phyloP scores from a whole-genome alignment of 176 grass and related monocot genomes.

The Echinochloa phyllopogon region DNA sequence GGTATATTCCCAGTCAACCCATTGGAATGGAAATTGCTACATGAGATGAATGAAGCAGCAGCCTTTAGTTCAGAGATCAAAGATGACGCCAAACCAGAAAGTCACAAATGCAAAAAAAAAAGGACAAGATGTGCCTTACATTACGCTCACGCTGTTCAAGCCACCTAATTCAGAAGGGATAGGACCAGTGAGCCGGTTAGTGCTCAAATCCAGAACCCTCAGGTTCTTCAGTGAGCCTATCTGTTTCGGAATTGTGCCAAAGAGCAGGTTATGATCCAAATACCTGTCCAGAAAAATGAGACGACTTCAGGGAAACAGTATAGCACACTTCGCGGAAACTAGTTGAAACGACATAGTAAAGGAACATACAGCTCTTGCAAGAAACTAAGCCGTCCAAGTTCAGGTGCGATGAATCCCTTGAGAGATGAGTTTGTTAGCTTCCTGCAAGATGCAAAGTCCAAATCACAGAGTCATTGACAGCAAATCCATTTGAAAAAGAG shows the following conservation, averaged over 20 bases:
- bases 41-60: slow-evolving; percentile 16
- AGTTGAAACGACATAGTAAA: slow-evolving; percentile 5
- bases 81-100: background rate
- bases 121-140: slow-evolving; percentile 58
- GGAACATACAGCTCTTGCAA: slow-evolving; percentile 83
- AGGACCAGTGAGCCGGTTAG: slow-evolving; percentile 79
- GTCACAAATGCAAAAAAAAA: slow-evolving; percentile 11
- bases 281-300: slow-evolving; percentile 55
- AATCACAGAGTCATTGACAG: slow-evolving; percentile 21
- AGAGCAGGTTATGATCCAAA: slow-evolving; percentile 84
- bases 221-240: slow-evolving; percentile 75
- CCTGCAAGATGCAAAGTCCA: slow-evolving; percentile 48
- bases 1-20: slow-evolving; percentile 85
- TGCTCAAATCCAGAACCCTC: slow-evolving; percentile 75
- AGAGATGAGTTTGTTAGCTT: slow-evolving; percentile 78
- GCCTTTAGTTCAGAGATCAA: slow-evolving; percentile 27
- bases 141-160: slow-evolving; percentile 61
- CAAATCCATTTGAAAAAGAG: slow-evolving; percentile 15
- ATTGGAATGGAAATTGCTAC: slow-evolving; percentile 88
- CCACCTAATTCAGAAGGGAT: slow-evolving; percentile 69
- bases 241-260: slow-evolving; percentile 80
- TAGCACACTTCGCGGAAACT: background rate
- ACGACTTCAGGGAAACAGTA: slow-evolving; percentile 27
- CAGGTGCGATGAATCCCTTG: slow-evolving; percentile 83
- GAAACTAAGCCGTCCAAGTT: slow-evolving; percentile 65